Percentiles rank a stretch among this genome's conserved stretches.
Conservation (phyloP, 2,329 filamentous ascomycete species). For the Exophiala oligosperma region DNA sequence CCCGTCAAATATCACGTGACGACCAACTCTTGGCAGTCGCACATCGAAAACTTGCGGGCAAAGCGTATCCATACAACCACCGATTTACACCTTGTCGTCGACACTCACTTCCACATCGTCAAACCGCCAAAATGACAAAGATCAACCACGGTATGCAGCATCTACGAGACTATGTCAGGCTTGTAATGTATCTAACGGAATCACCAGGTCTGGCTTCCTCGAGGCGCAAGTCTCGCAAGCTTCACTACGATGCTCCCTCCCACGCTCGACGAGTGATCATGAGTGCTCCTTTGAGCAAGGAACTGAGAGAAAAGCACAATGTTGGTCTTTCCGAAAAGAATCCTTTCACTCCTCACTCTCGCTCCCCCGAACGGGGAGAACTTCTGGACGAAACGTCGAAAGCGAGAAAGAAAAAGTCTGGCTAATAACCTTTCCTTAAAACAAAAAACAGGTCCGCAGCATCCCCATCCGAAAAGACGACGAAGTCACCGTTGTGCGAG, state of each 20-base stretch:
- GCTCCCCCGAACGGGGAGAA: background rate
- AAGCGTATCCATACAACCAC: background rate
- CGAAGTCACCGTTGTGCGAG: constrained; percentile 89
- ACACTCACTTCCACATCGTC: constrained; percentile 12
- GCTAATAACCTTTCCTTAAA: background rate
- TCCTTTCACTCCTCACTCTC: background rate
- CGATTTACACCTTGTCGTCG: constrained; percentile 5
- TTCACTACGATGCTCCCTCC: constrained; percentile 94
- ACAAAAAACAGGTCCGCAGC: constrained; percentile 70
- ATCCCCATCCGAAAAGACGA: constrained; percentile 98
- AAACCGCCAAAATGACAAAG: constrained; percentile 25
- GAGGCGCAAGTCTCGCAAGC: constrained; percentile 98
- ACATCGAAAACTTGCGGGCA: constrained; percentile 1
- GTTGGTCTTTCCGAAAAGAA: constrained; percentile 55
- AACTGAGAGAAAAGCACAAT: constrained; percentile 98
- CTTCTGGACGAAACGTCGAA: background rate
- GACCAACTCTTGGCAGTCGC: background rate
- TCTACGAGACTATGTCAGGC: background rate
- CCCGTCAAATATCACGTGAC: background rate
- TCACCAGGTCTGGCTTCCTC: constrained; percentile 61
- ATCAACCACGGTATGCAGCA: constrained; percentile 18
- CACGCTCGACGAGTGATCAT: constrained; percentile 94
- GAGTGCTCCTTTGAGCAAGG: constrained; percentile 93
- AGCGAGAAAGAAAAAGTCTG: background rate
- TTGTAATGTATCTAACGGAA: background rate